Percentiles rank a stretch among this genome's conserved stretches.
These are phyloP conservation scores for Neurospora sp. DNA, from an alignment of 495 filamentous ascomycete genomes.

Conservation along the genomic window DNA sequence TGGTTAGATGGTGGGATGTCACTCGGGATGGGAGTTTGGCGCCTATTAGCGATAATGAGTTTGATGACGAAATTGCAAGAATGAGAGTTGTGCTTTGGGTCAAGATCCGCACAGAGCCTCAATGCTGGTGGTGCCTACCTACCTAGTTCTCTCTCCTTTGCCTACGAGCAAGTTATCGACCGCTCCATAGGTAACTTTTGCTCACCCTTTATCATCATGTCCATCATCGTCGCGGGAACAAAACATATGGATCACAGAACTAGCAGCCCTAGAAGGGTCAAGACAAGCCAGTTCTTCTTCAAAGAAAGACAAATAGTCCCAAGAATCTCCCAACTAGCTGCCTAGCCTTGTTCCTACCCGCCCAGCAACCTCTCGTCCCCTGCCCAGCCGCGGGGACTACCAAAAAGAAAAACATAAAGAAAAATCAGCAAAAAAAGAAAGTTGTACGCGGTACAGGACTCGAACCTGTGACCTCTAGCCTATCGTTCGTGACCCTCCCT, in stretches of 20 bases:
- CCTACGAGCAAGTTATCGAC: not conserved
- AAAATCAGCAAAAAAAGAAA: not conserved
- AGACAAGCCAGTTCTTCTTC: not conserved
- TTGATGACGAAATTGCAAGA: not conserved
- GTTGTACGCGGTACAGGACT: not conserved
- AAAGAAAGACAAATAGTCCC: not conserved
- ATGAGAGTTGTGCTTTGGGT: not conserved
- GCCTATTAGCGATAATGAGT: not conserved
- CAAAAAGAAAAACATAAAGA: not conserved
- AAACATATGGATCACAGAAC: not conserved
- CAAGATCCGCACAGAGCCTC: not conserved
- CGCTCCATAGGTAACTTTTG: not conserved
- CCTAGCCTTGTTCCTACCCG: not conserved
- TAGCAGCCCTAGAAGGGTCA: not conserved
- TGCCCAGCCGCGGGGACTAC: not conserved
- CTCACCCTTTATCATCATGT: not conserved
- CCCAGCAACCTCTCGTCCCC: not conserved
- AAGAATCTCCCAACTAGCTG: not conserved
- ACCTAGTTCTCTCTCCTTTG: not conserved
- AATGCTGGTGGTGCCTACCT: not conserved
- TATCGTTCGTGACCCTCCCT: not conserved
- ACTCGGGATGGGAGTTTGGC: not conserved
- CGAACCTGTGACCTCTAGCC: not conserved
- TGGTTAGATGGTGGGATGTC: not conserved
- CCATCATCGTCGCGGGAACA: not conserved